Evolutionary conservation across 495 filamentous ascomycete genomes (phyloP).

Genomic region (Poronia punctata): DNA sequence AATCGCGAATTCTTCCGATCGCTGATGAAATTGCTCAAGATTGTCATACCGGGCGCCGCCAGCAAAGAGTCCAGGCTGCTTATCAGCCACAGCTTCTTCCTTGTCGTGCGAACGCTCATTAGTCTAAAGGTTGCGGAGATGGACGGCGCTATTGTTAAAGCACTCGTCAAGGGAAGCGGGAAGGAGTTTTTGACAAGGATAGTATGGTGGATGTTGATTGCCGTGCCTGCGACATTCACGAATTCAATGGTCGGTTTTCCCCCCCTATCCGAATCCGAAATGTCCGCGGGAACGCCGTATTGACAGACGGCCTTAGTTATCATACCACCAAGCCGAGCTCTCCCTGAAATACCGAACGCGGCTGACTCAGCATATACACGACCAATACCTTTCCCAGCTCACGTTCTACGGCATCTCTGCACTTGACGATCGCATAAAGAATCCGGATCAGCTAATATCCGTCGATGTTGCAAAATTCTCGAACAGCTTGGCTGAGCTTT

Average conservation of each 20-base stretch:
- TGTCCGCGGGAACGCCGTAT: no score
- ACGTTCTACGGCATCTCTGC: conserved; percentile 96
- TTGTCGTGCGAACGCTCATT: conserved; percentile 80
- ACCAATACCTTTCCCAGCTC: conserved; percentile 89
- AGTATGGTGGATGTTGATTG: conserved; percentile 98
- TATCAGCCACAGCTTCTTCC: conserved; percentile 73
- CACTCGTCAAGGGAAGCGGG: conserved; percentile 81
- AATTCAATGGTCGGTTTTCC: conserved; percentile 84
- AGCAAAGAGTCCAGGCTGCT: conserved; percentile 84
- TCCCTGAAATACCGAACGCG: conserved; percentile 87
- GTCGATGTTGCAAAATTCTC: conserved; percentile 96
- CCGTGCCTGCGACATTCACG: conserved; percentile 95
- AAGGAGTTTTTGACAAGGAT: conserved; percentile 84
- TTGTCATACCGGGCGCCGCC: conserved; percentile 82
- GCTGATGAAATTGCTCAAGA: conserved; percentile 68
- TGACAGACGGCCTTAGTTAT: conserved; percentile 60
- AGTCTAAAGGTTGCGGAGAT: conserved; percentile 94
- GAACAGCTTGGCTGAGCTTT: conserved; percentile 87
- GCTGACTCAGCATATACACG: conserved; percentile 85
- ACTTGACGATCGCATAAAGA: conserved; percentile 95
- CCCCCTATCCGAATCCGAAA: neutral
- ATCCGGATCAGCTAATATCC: conserved; percentile 94
- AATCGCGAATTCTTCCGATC: conserved; percentile 94
- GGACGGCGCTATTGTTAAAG: conserved; percentile 87
- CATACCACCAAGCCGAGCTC: conserved; percentile 93